Base-by-base conservation (phyloP, 345 rosid genomes). In the Salix viminalis region DNA sequence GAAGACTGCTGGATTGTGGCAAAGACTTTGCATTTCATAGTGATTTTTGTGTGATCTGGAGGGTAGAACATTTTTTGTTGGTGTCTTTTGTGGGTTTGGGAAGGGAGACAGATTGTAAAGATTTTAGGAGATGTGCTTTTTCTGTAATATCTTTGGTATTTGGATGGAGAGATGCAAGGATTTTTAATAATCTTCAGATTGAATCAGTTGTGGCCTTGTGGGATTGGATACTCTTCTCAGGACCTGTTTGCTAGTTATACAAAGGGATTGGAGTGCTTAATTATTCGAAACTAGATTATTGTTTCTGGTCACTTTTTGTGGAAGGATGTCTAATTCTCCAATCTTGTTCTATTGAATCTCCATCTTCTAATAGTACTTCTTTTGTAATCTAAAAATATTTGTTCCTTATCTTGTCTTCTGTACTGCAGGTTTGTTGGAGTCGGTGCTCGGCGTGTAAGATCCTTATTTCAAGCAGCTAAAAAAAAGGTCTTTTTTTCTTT, bases 381-480 rank as follows among this genome's bases (percentile, higher is more conserved):
- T 46, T 15, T 46, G 16, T 46, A 46, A 46, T 46, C 52, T 13
- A 46, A 46, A 3, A 12, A 46, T 46, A 46, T 46, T 4, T 4
- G 60, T 69, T 56, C 75, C 48, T 65, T 62, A 74, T 61, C 72
- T 76, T 72, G 69, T 65, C 44, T 73, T 79, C 36, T 78, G 72
- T 76, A 16, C 79, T 77, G 75, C 86, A 96, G 99, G 99, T 96
- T 93, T 89, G 98, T 96, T 75, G 99, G 99, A 39, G 99, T 96
- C 75, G 99, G 97, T 80, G 97, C 97, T 60, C 90, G 95, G 66
- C 97, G 97, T 74, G 97, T 94, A 71, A 87, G 99, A 87, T 92
- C 99, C 74, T 89, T 94, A 72, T 94, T 94, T 84, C 97, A 94
- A 83, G 99, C 97, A 69, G 98, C 98, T 74, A 94, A 92, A 82